Conservation (phyloP, 192 early-diverging fungal species). For the Coemansia pectinata region DNA sequence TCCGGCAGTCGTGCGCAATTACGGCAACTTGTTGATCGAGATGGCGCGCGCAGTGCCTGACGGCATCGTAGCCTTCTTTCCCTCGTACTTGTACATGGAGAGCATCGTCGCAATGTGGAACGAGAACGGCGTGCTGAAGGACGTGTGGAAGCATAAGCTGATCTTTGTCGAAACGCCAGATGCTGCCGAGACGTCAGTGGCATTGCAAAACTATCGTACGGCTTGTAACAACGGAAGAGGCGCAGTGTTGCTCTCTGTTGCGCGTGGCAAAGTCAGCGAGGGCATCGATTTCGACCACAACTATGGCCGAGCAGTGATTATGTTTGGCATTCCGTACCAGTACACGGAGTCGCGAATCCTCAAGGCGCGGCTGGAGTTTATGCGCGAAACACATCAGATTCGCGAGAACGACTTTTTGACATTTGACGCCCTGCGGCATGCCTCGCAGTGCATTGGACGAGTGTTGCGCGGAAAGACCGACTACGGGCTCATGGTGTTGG, state of each 20-base stretch:
- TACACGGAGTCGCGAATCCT: conserved; percentile 95
- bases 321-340: conserved; percentile 99
- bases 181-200: conserved; percentile 94
- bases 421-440: conserved; percentile 98
- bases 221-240: conserved; percentile 98
- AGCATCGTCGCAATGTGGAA: conserved; percentile 98
- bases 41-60: conserved; percentile 93
- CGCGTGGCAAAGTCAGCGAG: conserved; percentile 98
- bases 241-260: conserved; percentile 95
- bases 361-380: conserved; percentile 94
- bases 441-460: conserved; percentile 98
- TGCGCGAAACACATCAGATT: conserved; percentile 89
- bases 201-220: conserved; percentile 91
- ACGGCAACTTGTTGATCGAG: conserved; percentile 95
- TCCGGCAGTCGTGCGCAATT: conserved; percentile 97
- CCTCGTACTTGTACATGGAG: conserved; percentile 99
- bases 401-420: conserved; percentile 99
- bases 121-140: conserved; percentile 92
- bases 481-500: conserved; percentile 99
- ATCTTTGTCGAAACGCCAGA: conserved; percentile 99
- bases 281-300: conserved; percentile 99
- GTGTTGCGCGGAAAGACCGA: conserved; percentile 97
- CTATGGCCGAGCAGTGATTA: conserved; percentile 97
- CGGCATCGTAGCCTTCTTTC: conserved; percentile 98
- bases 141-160: conserved; percentile 94